Percentiles rank a stretch among this genome's conserved stretches.
Conservation (phyloP, 2,329 filamentous ascomycete genomes). For the Chaetomium olivaceum region DNA sequence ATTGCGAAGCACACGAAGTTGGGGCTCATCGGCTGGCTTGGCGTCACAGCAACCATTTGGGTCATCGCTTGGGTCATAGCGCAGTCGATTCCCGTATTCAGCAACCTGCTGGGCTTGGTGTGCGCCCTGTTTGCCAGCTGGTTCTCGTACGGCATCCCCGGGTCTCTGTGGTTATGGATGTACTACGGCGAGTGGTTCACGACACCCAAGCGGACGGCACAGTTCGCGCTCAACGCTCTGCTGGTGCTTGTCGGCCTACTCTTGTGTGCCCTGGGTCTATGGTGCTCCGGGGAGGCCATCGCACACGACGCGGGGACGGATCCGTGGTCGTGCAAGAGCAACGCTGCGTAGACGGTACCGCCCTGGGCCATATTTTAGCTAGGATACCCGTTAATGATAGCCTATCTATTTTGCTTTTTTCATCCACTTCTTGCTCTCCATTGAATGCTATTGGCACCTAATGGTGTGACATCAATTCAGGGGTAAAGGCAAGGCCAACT, state of each 20-base stretch:
- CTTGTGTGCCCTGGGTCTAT: slow-evolving; percentile 21
- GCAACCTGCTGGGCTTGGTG: slow-evolving; percentile 63
- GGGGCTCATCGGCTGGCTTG: slow-evolving; percentile 59
- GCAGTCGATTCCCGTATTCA: slow-evolving; percentile 69
- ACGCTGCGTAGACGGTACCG: slow-evolving; percentile 11
- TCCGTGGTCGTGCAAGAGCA: slow-evolving; percentile 21
- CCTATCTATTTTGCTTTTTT: no score
- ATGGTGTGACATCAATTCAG: no score
- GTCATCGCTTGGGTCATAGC: slow-evolving; percentile 66
- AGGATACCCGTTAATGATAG: not conserved
- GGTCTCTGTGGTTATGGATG: slow-evolving; percentile 52
- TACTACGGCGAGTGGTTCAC: slow-evolving; percentile 43
- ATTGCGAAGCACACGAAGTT: slow-evolving; percentile 52
- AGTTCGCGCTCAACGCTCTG: slow-evolving; percentile 17
- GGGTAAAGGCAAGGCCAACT: not conserved
- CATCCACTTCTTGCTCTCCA: no score
- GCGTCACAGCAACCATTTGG: slow-evolving; percentile 58
- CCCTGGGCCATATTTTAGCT: no score
- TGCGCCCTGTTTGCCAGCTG: slow-evolving; percentile 64
- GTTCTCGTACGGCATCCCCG: slow-evolving; percentile 60
- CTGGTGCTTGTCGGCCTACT: slow-evolving; percentile 16
- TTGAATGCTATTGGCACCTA: no score
- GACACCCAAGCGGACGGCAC: slow-evolving; percentile 10
- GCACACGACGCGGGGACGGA: slow-evolving; percentile 17
- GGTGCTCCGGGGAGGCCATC: slow-evolving; percentile 25